Evolutionary conservation across 2,329 filamentous ascomycete genomes (phyloP), one percentile per base, ranked within the genome.

Genomic region (Sphaerulina populicola): DNA sequence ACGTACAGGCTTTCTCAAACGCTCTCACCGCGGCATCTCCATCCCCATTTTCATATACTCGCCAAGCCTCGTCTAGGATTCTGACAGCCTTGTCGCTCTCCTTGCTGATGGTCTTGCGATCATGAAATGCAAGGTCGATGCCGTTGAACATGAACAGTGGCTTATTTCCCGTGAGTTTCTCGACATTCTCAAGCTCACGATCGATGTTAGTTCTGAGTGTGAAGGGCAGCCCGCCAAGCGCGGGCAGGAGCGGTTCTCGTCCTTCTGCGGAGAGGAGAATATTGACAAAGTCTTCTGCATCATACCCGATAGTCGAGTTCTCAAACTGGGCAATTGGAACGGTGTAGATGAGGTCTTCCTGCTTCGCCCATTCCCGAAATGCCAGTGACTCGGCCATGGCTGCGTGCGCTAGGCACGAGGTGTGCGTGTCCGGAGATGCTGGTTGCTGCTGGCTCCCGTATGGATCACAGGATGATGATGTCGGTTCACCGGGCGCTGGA

Each of bases 101-200:
- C 27, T 57, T 57, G 12, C 49, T 46, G 30, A 63, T 53, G 15
- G 55, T 63, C 31, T 52, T 52, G 18, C 62, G 57, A 49, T 65
- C 64, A 43, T 53, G 55, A 33, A 60, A 57, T 5, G 56, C 60
- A 8, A 60, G 41, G 36, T 88, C 81, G 62, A 95, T 80, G 33
- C 93, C 93, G 67, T 91, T 87, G 70, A 98, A 98, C 46, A 98
- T 77, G 68, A 98, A 97, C 57, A 94, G 74, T 1, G 87, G 87
- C n/a, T 75, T 80, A 47, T 94, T 83, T 15, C 80, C 79, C 3
- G 62, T 58, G 46, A 42, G 36, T 41, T 78, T 77, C 54, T 81
- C 79, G 76, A 93, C 88, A 52, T 75, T 74, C 54, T 85, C 78
- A 29, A 98, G 74, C 61, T 94, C 87, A 45, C 79, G 77, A 65